A percentile compares a stretch with the other conserved stretches of the same genome.
Conservation (phyloP, 306 rosid species). For the Senna siamea region DNA sequence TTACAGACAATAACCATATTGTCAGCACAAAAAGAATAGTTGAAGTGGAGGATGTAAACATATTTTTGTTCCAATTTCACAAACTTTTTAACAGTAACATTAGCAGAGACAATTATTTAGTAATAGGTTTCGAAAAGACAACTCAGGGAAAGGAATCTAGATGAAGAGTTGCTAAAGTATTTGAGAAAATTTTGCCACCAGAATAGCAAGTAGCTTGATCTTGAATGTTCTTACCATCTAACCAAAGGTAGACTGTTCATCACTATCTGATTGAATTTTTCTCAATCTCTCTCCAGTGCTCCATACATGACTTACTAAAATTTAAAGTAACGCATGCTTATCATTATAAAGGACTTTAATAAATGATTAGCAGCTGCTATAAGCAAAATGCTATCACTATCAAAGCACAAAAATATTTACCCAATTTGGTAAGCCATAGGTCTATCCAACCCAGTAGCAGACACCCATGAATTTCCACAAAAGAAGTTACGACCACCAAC, state of each 20-base stretch:
- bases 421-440: slow-evolving; percentile 51
- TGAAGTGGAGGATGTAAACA: background rate
- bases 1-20: slow-evolving; percentile 15
- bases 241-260: background rate
- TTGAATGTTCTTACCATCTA: background rate
- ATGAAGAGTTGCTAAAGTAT: background rate
- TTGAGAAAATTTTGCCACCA: background rate
- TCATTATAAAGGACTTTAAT: background rate
- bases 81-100: no score
- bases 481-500: slow-evolving; percentile 54
- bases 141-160: background rate
- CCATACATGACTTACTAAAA: background rate
- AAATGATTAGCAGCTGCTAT: background rate
- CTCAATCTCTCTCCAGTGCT: slow-evolving; percentile 3
- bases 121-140: background rate
- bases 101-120: background rate
- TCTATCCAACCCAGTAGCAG: slow-evolving; percentile 51
- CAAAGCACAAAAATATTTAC: slow-evolving; percentile 35
- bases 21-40: slow-evolving; percentile 24
- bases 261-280: background rate
- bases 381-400: background rate
- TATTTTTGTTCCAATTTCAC: background rate
- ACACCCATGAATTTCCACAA: slow-evolving; percentile 48
- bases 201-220: background rate
- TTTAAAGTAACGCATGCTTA: background rate